A percentile compares a stretch with the other conserved stretches of the same genome.
These are phyloP conservation scores for Paracorniculantispora psalliotae DNA, from an alignment of 2,329 filamentous ascomycete genomes.

Conservation along the genomic window DNA sequence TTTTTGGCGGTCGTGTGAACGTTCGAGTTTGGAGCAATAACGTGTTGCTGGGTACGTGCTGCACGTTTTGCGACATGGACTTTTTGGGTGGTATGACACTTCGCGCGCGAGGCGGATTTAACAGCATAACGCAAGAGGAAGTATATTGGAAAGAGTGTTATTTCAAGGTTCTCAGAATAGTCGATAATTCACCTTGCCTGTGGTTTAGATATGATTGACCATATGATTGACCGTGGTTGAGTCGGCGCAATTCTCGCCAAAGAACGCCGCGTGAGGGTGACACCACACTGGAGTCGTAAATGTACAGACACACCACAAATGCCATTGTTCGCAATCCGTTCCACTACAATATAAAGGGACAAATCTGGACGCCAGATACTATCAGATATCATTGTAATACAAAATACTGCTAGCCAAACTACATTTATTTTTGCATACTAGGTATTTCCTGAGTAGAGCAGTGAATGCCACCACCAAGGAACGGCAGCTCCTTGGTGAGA, in stretches of 20 bases:
- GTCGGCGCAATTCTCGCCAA: too few relatives aligned
- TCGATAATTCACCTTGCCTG: not conserved
- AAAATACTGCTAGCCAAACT: not conserved
- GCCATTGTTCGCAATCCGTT: too few relatives aligned
- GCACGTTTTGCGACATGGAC: too few relatives aligned
- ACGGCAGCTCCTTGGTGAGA: slow-evolving; percentile 16
- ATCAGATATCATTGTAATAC: too few relatives aligned
- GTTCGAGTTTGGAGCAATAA: not conserved
- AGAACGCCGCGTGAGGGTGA: too few relatives aligned
- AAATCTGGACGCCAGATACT: too few relatives aligned
- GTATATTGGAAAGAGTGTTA: not conserved
- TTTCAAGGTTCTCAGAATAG: not conserved
- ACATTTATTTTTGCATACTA: not conserved
- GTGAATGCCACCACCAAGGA: slow-evolving; percentile 24
- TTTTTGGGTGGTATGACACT: not conserved
- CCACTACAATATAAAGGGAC: too few relatives aligned
- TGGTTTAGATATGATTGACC: not conserved
- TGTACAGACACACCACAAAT: too few relatives aligned
- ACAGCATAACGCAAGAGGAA: not conserved
- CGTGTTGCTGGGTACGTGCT: too few relatives aligned
- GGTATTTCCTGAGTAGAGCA: slow-evolving; percentile 23
- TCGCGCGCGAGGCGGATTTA: not conserved
- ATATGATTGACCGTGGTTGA: too few relatives aligned
- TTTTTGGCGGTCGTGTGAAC: not conserved
- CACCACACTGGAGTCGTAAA: too few relatives aligned